Base-by-base conservation (phyloP, 2,329 filamentous ascomycete genomes). In the Phialophora chinensis region DNA sequence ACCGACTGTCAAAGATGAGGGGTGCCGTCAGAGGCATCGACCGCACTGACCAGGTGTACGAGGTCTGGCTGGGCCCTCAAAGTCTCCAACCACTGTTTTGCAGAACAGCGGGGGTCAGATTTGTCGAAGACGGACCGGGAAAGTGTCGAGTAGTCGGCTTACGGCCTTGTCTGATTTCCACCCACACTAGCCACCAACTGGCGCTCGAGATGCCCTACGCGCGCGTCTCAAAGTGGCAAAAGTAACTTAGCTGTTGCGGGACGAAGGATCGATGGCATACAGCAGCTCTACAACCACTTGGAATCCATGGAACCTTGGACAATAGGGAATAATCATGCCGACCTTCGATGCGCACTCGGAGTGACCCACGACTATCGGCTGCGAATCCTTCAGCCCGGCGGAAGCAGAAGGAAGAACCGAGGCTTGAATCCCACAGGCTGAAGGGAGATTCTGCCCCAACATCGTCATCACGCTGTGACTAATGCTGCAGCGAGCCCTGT, bases 211-310 rank as follows among this genome's bases (percentile, higher is more conserved):
- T 14, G 49, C 10, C 38, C 23, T 52, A n/a, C 44, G 35, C 11
- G 25, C 20, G 27, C n/a, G 27, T 53, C 47, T 61, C 49, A 50
- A 61, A 53, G 31, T 25, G 29, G 59, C 11, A 61, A 61, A 38
- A 35, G 44, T 33, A 50, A 35, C n/a, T 27, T 42, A 38, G 29
- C 29, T n/a, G 44, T 17, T 42, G 29, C 14, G n/a, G 31, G 47
- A 27, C 27, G 57, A 50, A 55, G 52, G 47, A 61, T 52, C 11
- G 11, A 17, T 60, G 29, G n/a, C 58, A 52, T 20, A 31, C 11
- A 50, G 29, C 58, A 60, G 35, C 31, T 53, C 58, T 27, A 8
- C n/a, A 61, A 47, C 59, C 23, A 61, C 10, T 42, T 35, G 29
- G 29, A 31, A n/a, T 31, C 11, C 29, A 4, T 35, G n/a, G 53